Evolutionary conservation across 2,329 filamentous ascomycete species (phyloP).

Genomic region (Colletotrichum sp.): DNA sequence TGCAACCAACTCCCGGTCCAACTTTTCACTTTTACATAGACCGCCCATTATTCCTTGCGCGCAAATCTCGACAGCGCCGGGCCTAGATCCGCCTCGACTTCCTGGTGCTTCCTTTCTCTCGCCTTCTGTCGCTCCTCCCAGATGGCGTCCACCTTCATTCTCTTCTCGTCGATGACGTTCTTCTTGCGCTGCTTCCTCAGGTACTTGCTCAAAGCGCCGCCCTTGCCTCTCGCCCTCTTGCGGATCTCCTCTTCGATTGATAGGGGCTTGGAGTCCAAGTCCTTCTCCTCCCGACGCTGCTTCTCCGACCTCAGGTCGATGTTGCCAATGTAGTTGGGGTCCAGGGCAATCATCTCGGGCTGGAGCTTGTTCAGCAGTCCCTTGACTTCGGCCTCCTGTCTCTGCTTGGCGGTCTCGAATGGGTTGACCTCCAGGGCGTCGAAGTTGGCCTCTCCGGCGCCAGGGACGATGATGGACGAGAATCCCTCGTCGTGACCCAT

Average conservation of each 20-base stretch:
- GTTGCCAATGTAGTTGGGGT: constrained; percentile 90
- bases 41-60: constrained; percentile 62
- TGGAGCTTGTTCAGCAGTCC: constrained; percentile 90
- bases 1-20: constrained; percentile 21
- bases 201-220: constrained; percentile 85
- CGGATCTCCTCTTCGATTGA: constrained; percentile 66
- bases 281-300: constrained; percentile 77
- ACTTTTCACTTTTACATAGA: constrained; percentile 5
- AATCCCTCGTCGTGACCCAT: constrained; percentile 86
- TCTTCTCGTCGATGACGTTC: constrained; percentile 97
- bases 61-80: constrained; percentile 88
- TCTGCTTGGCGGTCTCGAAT: constrained; percentile 91
- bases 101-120: constrained; percentile 65
- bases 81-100: constrained; percentile 77
- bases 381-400: constrained; percentile 92
- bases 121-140: constrained; percentile 74
- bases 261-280: constrained; percentile 73
- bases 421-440: constrained; percentile 94
- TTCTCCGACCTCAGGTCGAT: constrained; percentile 82
- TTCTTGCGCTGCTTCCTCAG: constrained; percentile 89
- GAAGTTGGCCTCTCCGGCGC: constrained; percentile 96
- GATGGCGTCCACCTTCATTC: constrained; percentile 83
- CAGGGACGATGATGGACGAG: constrained; percentile 87
- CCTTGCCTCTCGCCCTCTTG: constrained; percentile 88
- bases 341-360: constrained; percentile 95